Conservation (phyloP, 805 yeast species). For the Maudiozyma saulgeensis region DNA sequence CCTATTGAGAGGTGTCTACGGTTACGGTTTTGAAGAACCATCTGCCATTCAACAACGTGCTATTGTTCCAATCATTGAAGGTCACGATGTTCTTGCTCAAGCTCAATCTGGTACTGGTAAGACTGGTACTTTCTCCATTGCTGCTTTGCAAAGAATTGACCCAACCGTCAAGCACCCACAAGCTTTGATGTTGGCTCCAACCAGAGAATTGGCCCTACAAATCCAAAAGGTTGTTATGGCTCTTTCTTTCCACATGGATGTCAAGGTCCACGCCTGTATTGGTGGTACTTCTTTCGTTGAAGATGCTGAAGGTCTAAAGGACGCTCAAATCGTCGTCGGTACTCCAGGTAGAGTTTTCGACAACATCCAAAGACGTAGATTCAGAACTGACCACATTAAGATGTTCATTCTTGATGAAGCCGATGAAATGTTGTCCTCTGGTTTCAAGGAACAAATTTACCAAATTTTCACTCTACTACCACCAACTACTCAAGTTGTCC, state of each 20-base stretch:
- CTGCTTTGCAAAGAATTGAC: constrained; percentile 68
- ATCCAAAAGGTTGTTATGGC: constrained; percentile 88
- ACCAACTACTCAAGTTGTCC: constrained; percentile 79
- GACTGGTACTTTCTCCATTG: constrained; percentile 94
- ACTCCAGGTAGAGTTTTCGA: constrained; percentile 97
- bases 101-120: constrained; percentile 99
- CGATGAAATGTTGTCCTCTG: constrained; percentile 81
- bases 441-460: constrained; percentile 92
- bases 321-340: constrained; percentile 89
- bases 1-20: constrained; percentile 57
- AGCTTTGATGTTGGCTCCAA: constrained; percentile 92
- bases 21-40: constrained; percentile 91
- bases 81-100: constrained; percentile 94
- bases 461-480: constrained; percentile 83
- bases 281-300: constrained; percentile 92
- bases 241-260: constrained; percentile 82
- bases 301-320: constrained; percentile 74
- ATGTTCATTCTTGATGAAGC: constrained; percentile 97
- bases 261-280: constrained; percentile 90
- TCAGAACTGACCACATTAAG: constrained; percentile 74
- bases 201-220: constrained; percentile 95
- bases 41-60: constrained; percentile 98
- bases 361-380: constrained; percentile 84
- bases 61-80: constrained; percentile 85
- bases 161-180: constrained; percentile 65